Conservation (phyloP, 2,329 filamentous ascomycete species). For the Ambrosiella cleistominuta region DNA sequence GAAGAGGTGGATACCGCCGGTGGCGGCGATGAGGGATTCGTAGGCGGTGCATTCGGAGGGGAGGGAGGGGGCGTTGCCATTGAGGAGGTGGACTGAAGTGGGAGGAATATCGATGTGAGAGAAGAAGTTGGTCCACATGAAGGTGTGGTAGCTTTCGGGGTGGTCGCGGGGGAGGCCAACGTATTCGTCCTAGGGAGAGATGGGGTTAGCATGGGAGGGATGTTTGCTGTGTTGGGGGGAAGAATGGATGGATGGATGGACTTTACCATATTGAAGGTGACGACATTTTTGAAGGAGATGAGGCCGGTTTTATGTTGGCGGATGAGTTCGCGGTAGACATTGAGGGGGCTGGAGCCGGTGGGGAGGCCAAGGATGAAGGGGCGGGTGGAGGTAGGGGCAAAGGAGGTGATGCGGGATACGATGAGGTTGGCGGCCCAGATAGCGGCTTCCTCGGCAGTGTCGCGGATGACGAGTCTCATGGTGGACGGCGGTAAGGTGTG, state of each 20-base stretch:
- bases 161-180: conserved; percentile 69
- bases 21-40: conserved; percentile 56
- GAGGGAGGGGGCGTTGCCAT: conserved; percentile 61
- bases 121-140: conserved; percentile 91
- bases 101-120: conserved; percentile 68
- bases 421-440: conserved; percentile 69
- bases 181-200: conserved; percentile 52
- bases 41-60: conserved; percentile 63
- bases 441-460: conserved; percentile 50
- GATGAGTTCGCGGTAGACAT: conserved; percentile 62
- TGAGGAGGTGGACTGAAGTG: conserved; percentile 66
- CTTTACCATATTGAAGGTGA: conserved; percentile 78
- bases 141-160: conserved; percentile 73
- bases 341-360: conserved; percentile 64
- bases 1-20: conserved; percentile 71
- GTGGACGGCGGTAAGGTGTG: conserved; percentile 17
- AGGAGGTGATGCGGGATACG: conserved; percentile 63
- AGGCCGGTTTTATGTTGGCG: conserved; percentile 49
- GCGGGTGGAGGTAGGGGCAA: conserved; percentile 50
- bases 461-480: conserved; percentile 73
- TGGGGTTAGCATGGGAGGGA: neutral
- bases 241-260: conserved; percentile 9
- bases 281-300: conserved; percentile 67
- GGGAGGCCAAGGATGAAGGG: conserved; percentile 73
- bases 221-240: conserved; percentile 1